Base-by-base conservation (phyloP, 768 basidiomycete species). In the Daedaleopsis sinensis region DNA sequence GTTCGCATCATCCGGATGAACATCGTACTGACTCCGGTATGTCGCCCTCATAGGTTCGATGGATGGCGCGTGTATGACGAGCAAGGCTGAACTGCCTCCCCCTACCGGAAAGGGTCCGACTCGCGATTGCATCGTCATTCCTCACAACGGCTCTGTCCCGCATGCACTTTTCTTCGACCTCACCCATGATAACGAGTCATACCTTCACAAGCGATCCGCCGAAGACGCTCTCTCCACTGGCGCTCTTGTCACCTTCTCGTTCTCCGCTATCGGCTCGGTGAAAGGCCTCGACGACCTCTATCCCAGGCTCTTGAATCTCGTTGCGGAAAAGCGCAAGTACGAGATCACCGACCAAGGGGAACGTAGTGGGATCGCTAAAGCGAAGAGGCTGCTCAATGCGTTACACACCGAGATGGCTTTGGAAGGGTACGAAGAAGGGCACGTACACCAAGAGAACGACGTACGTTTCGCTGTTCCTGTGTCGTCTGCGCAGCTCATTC, bases 251-350 rank as follows among this genome's bases (percentile, higher is more conserved):
- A 85, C 96, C 0, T 98, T 98, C 76, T 90, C 91, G 38, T 87
- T 85, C 68, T 91, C 86, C 23, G 97, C 91, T 5, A 84, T 93
- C 58, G 97, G 95, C 2, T 95, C 93, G 16, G 94, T 95, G 66
- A 97, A 98, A 74, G 97, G 96, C 19, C 97, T 96, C 70, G 97
- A 99, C 68, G 97, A 99, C 67, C 75, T 99, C 21, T 98, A 98
- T 71, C 96, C 96, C 3, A 96, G 94, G 72, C 75, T 96, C n/a
- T 75, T 99, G 38, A 85, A 97, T 71, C 79, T 99, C 52, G 97
- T 98, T 11, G 79, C 78, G 15, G 97, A 99, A 73, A 88, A 84
- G 69, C 81, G 94, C 63, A 73, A 74, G 64, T 99, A 99, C 69
- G 88, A 92, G 65, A 67, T 91, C 15, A 86, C 85, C 0, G 82